Conservation (phyloP, 495 filamentous ascomycete genomes). For the Hyphodiscus hymeniophilus region DNA sequence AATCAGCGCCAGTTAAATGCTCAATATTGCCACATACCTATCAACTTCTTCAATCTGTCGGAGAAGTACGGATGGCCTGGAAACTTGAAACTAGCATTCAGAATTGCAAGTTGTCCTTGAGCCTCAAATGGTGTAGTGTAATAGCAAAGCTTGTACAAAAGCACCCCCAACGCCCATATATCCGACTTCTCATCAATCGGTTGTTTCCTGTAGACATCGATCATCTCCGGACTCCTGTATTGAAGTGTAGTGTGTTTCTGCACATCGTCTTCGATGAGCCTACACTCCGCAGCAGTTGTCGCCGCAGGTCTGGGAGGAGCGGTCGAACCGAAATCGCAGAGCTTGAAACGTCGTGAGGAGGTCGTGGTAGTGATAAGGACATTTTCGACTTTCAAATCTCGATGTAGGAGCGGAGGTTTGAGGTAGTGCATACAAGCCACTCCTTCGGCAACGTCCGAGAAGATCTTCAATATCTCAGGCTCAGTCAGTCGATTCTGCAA, state of each 20-base stretch:
- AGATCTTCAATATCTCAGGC: constrained; percentile 95
- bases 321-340: constrained; percentile 96
- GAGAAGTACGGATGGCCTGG: constrained; percentile 84
- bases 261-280: constrained; percentile 90
- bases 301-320: constrained; percentile 79
- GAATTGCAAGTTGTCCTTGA: constrained; percentile 93
- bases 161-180: constrained; percentile 93
- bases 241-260: constrained; percentile 96
- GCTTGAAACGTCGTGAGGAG: constrained; percentile 65
- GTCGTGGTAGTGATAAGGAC: constrained; percentile 73
- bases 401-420: constrained; percentile 84
- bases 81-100: constrained; percentile 93
- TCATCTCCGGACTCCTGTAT: constrained; percentile 97
- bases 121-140: constrained; percentile 99
- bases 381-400: constrained; percentile 97
- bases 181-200: constrained; percentile 99
- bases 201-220: constrained; percentile 92
- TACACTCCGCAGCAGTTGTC: constrained; percentile 74
- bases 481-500: constrained; percentile 94
- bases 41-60: constrained; percentile 81
- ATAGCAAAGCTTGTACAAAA: constrained; percentile 97
- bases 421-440: constrained; percentile 99
- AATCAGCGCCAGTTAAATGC: constrained; percentile 26
- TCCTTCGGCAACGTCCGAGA: constrained; percentile 88
- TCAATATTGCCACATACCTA: constrained; percentile 59